Base-by-base conservation (phyloP, 1,284 basidiomycete genomes). In the Heterobasidion parviporum region DNA sequence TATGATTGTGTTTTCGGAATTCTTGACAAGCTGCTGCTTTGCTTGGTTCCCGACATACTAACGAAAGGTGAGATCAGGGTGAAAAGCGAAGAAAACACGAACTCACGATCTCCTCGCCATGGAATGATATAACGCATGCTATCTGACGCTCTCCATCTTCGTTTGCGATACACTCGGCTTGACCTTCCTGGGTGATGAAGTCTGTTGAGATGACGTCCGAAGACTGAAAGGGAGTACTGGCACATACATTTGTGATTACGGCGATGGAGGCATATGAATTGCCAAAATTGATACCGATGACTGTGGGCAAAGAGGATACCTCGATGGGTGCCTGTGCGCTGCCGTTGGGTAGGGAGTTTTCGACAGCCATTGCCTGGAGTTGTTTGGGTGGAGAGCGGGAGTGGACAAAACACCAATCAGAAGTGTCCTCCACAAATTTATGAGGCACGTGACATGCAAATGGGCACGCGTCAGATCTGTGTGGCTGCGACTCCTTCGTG, bases 71-170 rank as follows among this genome's bases (percentile, higher is more conserved):
- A 15, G 14, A 16, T 8, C 18, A 32, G n/a, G 33, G 10, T 26
- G 1, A 8, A 36, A 16, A 32, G n/a, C 8, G 6, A 0, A 33
- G 41, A 51, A 3, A 14, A 3, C 7, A 5, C 10, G 9, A 7
- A 76, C 86, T 65, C 65, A 92, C 93, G 66, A 87, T 84, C 72
- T 98, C 89, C 69, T 93, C 89, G 26, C 92, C 94, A 59, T 87
- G 85, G 72, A 96, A 99, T 0, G 95, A 86, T 59, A 99, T 80
- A 45, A 94, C 93, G 66, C 92, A 95, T 0, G 94, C 94, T 66
- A 99, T 97, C 74, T 99, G 97, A 45, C 96, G 87, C 70, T 98
- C 96, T 51, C 96, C 96, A 67, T 98, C 96, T 71, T 99, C 95
- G 71, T 98, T 98, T 26, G 96, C 96, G 61, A 99, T 98, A 68